Conservation (phyloP, 306 rosid genomes). For the Dryas alaskensis region DNA sequence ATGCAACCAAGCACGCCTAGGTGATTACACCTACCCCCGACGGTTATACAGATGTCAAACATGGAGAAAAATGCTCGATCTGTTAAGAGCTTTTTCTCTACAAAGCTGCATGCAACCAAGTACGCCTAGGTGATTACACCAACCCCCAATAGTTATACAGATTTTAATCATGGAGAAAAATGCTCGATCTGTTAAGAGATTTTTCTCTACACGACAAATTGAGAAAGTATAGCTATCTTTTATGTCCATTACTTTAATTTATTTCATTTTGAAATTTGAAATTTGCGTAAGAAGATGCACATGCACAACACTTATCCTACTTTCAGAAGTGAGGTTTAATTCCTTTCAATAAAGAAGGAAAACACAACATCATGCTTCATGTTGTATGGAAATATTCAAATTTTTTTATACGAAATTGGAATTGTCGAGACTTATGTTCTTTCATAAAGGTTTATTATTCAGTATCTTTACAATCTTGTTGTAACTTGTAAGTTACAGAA, state of each 20-base stretch:
- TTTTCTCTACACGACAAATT: background rate
- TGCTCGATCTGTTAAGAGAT: background rate
- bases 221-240: background rate
- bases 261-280: background rate
- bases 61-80: background rate
- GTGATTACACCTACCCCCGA: conserved; percentile 18
- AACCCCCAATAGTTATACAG: background rate
- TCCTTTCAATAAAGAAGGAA: background rate
- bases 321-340: background rate
- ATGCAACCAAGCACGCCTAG: conserved; percentile 6
- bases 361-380: background rate
- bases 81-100: background rate
- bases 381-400: background rate
- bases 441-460: background rate
- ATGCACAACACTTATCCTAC: background rate
- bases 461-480: background rate
- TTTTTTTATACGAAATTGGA: background rate
- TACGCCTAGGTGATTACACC: conserved; percentile 14
- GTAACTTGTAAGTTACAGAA: background rate
- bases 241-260: background rate
- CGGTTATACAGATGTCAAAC: background rate
- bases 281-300: background rate
- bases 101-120: conserved; percentile 13
- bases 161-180: background rate
- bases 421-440: background rate